Evolutionary conservation across 306 rosid species (phyloP).

Genomic region (Hylodesmum podocarpum): DNA sequence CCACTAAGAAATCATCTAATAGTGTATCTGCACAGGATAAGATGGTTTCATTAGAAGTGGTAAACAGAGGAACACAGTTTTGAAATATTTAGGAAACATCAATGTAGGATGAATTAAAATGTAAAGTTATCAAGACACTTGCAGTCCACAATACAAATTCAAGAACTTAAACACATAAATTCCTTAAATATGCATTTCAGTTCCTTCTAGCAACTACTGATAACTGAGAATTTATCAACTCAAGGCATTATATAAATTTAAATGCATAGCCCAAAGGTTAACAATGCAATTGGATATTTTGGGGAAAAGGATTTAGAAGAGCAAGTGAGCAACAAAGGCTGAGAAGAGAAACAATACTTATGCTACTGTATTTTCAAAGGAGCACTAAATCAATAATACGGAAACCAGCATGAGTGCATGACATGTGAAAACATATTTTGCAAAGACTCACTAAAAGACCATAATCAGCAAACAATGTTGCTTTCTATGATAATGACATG

Average conservation of each 20-base stretch:
- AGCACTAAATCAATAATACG: conserved; percentile 11
- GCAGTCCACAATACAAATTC: conserved; percentile 3
- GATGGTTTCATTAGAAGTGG: conserved; percentile 29
- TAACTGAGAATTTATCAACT: conserved; percentile 12
- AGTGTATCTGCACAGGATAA: conserved; percentile 63
- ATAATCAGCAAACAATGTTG: no score
- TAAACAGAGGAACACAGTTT: conserved; percentile 2
- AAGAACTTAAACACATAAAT: background rate
- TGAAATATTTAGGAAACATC: conserved; percentile 5
- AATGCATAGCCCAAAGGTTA: background rate
- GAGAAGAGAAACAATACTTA: background rate
- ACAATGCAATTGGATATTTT: background rate
- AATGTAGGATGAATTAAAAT: background rate
- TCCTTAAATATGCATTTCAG: background rate
- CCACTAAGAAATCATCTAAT: conserved; percentile 85
- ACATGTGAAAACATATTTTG: no score
- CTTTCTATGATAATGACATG: no score
- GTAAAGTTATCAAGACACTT: background rate
- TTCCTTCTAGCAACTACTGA: conserved; percentile 13
- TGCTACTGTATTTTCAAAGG: background rate
- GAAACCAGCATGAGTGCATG: background rate
- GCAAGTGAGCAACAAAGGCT: background rate
- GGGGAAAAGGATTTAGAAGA: background rate
- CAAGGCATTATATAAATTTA: background rate
- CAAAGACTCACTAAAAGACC: no score